Evolutionary conservation across 371 early-diverging fungal species (phyloP).

Genomic region (Rhizopus stolonifer): DNA sequence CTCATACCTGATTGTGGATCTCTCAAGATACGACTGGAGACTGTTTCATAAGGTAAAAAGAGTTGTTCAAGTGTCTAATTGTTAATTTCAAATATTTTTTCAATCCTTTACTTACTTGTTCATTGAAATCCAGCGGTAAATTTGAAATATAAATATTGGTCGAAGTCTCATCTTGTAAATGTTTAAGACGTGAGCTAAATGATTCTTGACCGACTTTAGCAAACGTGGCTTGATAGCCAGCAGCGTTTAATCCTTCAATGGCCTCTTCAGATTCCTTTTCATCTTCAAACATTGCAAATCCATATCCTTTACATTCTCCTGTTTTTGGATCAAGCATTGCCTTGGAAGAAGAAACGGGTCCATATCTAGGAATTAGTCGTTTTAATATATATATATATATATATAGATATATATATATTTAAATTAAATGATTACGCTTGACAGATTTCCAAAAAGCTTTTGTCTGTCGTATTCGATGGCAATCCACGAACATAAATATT

Average conservation of each 20-base stretch:
- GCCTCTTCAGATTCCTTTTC: conserved; percentile 66
- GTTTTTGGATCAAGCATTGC: conserved; percentile 80
- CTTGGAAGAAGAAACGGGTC: conserved; percentile 79
- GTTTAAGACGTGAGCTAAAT: conserved; percentile 72
- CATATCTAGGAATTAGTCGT: conserved; percentile 64
- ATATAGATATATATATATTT: too few relatives aligned
- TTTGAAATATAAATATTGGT: conserved; percentile 89
- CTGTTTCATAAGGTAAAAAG: conserved; percentile 63
- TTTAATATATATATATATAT: too few relatives aligned
- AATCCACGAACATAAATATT: conserved; percentile 89
- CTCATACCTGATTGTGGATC: conserved; percentile 58
- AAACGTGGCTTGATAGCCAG: conserved; percentile 74
- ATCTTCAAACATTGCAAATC: conserved; percentile 87
- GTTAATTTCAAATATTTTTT: too few relatives aligned
- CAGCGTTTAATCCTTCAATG: conserved; percentile 65
- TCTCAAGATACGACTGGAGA: conserved; percentile 74
- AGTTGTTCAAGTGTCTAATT: conserved; percentile 65
- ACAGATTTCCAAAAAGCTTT: conserved; percentile 68
- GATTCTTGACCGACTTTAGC: conserved; percentile 78
- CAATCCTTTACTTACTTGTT: too few relatives aligned
- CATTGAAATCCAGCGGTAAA: conserved; percentile 70
- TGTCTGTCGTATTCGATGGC: conserved; percentile 71
- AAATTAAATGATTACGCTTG: too few relatives aligned
- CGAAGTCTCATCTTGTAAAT: conserved; percentile 74
- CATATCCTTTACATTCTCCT: conserved; percentile 87